Evolutionary conservation across 306 rosid species (phyloP).

Genomic region (Albizia julibrissin): DNA sequence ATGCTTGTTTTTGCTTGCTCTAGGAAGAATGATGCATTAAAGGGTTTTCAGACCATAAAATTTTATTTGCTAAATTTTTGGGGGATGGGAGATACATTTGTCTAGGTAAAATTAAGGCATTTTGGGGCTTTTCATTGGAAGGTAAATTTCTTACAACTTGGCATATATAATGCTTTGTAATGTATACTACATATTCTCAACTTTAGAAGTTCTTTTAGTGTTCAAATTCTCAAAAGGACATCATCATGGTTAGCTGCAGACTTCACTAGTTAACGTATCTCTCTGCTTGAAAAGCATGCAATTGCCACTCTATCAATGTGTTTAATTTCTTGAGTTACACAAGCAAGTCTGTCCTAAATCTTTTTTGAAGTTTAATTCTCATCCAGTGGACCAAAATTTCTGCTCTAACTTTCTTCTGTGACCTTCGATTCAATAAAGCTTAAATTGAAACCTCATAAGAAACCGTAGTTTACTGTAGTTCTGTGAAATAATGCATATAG

Average conservation of each 20-base stretch:
- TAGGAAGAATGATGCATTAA: not conserved
- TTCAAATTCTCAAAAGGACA: not conserved
- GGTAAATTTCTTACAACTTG: too few relatives aligned
- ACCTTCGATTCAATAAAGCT: not conserved
- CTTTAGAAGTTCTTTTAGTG: too few relatives aligned
- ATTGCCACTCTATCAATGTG: not conserved
- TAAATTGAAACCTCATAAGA: not conserved
- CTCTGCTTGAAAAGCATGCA: too few relatives aligned
- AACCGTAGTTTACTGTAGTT: not conserved
- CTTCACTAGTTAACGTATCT: not conserved
- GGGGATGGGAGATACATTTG: not conserved
- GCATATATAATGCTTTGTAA: not conserved
- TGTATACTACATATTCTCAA: not conserved
- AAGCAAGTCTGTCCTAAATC: not conserved
- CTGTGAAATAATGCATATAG: not conserved
- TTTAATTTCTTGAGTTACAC: not conserved
- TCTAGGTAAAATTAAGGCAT: conserved; percentile 1
- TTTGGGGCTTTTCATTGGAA: conserved; percentile 13
- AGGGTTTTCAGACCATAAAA: conserved; percentile 6
- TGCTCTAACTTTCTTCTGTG: not conserved
- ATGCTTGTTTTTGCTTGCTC: not conserved
- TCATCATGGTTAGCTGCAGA: not conserved
- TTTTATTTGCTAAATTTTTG: conserved; percentile 12
- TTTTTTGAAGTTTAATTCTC: not conserved
- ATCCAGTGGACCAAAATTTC: not conserved